A percentile compares a stretch with the other conserved stretches of the same genome.
Evolutionary conservation across 176 grass and related monocot species (phyloP).

Genomic region (Areca catechu): DNA sequence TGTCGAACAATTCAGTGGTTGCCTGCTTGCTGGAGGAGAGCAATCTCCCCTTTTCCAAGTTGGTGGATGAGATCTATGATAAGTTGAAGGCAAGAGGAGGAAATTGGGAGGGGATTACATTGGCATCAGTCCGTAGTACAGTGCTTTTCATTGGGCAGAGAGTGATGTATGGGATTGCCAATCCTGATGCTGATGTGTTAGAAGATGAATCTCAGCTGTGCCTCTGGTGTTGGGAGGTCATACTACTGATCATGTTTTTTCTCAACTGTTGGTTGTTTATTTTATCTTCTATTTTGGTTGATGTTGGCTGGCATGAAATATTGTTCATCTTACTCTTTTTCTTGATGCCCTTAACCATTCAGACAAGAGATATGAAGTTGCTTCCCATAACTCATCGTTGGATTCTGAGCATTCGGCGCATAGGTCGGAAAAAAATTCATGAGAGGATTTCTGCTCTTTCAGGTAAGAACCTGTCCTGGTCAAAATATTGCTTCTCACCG

Average conservation of each 20-base stretch:
- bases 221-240: slow-evolving; percentile 96
- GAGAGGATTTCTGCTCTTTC: no score
- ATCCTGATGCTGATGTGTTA: slow-evolving; percentile 62
- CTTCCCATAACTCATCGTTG: no score
- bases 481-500: no score
- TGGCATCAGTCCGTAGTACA: slow-evolving; percentile 40
- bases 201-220: slow-evolving; percentile 66
- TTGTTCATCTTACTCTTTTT: no score
- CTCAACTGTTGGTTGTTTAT: no score
- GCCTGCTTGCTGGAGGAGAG: slow-evolving; percentile 70
- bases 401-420: no score
- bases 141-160: slow-evolving; percentile 70
- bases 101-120: slow-evolving; percentile 22
- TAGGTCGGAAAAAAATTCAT: no score
- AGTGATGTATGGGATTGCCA: slow-evolving; percentile 55
- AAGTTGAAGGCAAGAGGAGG: slow-evolving; percentile 33
- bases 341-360: no score
- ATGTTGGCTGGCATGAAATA: no score
- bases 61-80: slow-evolving; percentile 44
- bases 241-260: background rate
- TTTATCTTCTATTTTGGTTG: background rate
- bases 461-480: no score
- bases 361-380: no score
- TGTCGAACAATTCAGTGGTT: slow-evolving; percentile 37
- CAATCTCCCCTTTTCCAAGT: slow-evolving; percentile 44